These are phyloP conservation scores for Nakazawaea populi DNA, from an alignment of 805 yeast species.

Conservation along the genomic window DNA sequence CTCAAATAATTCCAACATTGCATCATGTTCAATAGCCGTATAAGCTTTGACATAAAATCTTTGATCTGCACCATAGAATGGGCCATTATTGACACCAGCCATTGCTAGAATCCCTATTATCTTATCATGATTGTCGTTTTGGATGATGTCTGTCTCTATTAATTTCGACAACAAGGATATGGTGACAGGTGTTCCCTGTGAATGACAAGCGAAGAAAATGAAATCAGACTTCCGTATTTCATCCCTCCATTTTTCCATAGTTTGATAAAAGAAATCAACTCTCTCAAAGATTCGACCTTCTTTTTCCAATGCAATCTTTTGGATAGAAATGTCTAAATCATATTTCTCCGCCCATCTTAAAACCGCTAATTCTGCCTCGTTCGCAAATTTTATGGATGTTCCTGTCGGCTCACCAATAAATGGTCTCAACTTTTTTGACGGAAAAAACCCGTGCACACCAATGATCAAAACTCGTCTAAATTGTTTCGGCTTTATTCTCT, in stretches of 20 bases:
- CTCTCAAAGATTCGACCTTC: constrained; percentile 89
- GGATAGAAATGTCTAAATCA: constrained; percentile 47
- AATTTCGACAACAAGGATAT: constrained; percentile 70
- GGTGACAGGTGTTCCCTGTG: constrained; percentile 94
- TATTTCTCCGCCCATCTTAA: constrained; percentile 56
- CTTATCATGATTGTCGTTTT: constrained; percentile 29
- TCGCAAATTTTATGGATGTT: constrained; percentile 84
- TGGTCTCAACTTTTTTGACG: constrained; percentile 78
- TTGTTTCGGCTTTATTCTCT: constrained; percentile 13
- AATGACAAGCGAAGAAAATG: constrained; percentile 88
- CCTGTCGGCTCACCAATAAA: constrained; percentile 95
- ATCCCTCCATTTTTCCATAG: constrained; percentile 59
- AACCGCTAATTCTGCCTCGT: constrained; percentile 80
- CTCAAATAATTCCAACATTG: constrained; percentile 80
- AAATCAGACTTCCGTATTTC: constrained; percentile 57
- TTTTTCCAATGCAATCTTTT: constrained; percentile 87
- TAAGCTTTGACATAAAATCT: constrained; percentile 80
- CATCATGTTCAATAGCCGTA: constrained; percentile 83
- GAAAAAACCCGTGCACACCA: constrained; percentile 97
- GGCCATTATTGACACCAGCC: constrained; percentile 97
- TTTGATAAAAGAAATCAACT: constrained; percentile 71
- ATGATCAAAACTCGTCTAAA: constrained; percentile 66
- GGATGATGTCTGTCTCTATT: constrained; percentile 51
- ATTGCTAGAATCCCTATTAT: constrained; percentile 74
- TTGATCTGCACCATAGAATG: constrained; percentile 87